These are phyloP conservation scores for Ceratobasidium sp. DNA, from an alignment of 1,284 basidiomycete genomes.

Conservation along the genomic window DNA sequence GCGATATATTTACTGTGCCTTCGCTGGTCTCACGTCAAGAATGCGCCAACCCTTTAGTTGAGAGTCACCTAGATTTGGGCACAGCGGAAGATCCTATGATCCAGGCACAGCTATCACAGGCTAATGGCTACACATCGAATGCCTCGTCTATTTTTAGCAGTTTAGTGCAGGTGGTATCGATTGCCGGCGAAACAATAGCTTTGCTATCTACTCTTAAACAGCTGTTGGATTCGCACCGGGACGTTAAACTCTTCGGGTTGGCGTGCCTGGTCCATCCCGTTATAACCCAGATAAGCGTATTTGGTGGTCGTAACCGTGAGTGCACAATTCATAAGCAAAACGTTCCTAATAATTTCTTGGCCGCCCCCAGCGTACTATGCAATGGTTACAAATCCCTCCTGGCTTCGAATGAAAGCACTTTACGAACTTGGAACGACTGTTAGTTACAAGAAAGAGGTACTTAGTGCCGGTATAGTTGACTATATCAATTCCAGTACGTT, in stretches of 20 bases:
- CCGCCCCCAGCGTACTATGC: slow-evolving; percentile 15
- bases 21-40: neutral
- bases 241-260: neutral
- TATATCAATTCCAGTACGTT: slow-evolving; percentile 27
- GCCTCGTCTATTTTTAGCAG: neutral
- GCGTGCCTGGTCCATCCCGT: slow-evolving; percentile 13
- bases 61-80: slow-evolving; percentile 33
- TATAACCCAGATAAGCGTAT: slow-evolving; percentile 3
- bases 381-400: slow-evolving; percentile 28
- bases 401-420: slow-evolving; percentile 25
- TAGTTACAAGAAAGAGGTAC: slow-evolving; percentile 31
- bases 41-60: neutral
- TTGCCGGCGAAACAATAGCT: neutral
- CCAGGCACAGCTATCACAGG: slow-evolving; percentile 21
- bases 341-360: neutral
- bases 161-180: slow-evolving; percentile 3
- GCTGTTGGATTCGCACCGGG: slow-evolving; percentile 16
- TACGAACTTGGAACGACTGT: slow-evolving; percentile 22
- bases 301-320: slow-evolving; percentile 7
- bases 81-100: slow-evolving; percentile 23
- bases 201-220: neutral
- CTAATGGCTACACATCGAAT: neutral
- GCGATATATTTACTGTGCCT: neutral
- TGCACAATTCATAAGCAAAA: no score
- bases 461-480: slow-evolving; percentile 8